Evolutionary conservation across 768 basidiomycete genomes (phyloP), one percentile per base, ranked within the genome.

Genomic region (Lactarius deliciosus): DNA sequence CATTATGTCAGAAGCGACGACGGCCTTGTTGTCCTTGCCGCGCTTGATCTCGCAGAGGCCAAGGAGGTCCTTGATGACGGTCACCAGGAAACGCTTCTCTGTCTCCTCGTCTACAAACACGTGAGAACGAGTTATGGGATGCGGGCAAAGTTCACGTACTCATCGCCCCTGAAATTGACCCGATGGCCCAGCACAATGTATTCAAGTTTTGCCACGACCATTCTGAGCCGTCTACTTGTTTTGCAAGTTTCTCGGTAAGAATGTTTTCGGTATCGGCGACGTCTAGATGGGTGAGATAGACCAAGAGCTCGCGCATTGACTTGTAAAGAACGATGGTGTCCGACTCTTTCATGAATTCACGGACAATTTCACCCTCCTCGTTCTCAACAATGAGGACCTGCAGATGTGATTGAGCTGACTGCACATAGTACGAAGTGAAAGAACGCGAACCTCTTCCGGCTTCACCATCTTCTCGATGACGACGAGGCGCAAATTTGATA

Each of bases 181-280:
- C 97, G 72, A 98, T 99, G 62, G 97, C 97, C 97, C 97, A 99
- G 78, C 97, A 99, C 13, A 99, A 86, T 4, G 96, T 98, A 78
- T 98, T 99, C 63, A 98, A 81, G 76, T 98, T 98, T 73, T 97
- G 92, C 97, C 97, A 99, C 32, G 95, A 97, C 97, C 97, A 99
- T 77, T 99, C 97, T 13, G 90, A 87, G 18, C 94, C 94, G 73
- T 98, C 95, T 13, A 97, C 96, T 82, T 99, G 97, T 78, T 96
- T 97, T 53, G 92, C 85, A 59, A 98, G 83, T 78, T 99, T 99
- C 80, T 98, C 96, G 45, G 96, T 97, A 73, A 99, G 82, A 78
- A 99, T 98, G 43, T 87, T 92, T 80, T 99, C 97, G 36, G 97
- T 98, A 75, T 99, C 97, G 64, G 84, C 80, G 41, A 97, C 96